Evolutionary conservation across 352 stramenopile genomes (phyloP).

Genomic region (Phytophthora pistaciae): DNA sequence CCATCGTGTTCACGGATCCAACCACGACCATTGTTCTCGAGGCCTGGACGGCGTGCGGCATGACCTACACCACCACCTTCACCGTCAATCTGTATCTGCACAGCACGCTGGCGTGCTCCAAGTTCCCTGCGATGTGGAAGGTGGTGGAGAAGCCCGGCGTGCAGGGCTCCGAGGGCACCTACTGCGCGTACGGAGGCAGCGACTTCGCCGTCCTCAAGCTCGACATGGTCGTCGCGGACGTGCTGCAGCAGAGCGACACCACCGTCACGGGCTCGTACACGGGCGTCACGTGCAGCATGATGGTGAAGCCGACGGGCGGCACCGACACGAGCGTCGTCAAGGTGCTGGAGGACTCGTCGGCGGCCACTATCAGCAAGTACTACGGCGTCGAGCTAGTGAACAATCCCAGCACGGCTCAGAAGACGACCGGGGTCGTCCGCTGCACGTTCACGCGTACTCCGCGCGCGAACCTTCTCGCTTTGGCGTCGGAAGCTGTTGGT

Average conservation of each 20-base stretch:
- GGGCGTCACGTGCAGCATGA: conserved; percentile 16
- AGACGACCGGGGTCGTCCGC: conserved; percentile 43
- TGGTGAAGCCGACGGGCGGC: conserved; percentile 22
- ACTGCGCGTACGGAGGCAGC: conserved; percentile 31
- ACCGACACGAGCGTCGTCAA: conserved; percentile 5
- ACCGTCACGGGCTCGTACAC: conserved; percentile 15
- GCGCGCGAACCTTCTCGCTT: not conserved
- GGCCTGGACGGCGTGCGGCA: conserved; percentile 66
- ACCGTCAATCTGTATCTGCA: conserved; percentile 46
- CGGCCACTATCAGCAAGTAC: conserved; percentile 18
- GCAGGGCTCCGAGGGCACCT: conserved; percentile 6
- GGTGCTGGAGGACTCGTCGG: conserved; percentile 9
- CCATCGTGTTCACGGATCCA: conserved; percentile 36
- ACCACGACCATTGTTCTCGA: conserved; percentile 53
- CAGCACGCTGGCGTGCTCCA: conserved; percentile 29
- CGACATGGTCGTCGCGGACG: conserved; percentile 7
- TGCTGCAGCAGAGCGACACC: conserved; percentile 3
- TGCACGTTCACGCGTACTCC: conserved; percentile 50
- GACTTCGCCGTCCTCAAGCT: conserved; percentile 29
- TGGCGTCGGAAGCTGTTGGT: not conserved
- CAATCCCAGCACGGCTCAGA: conserved; percentile 31
- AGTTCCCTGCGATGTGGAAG: conserved; percentile 24
- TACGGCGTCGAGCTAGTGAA: conserved; percentile 61
- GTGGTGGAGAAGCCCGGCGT: conserved; percentile 18
- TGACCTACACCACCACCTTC: conserved; percentile 33